Evolutionary conservation across 2,329 filamentous ascomycete genomes (phyloP), one percentile per base, ranked within the genome.

Genomic region (Fusarium sp.): DNA sequence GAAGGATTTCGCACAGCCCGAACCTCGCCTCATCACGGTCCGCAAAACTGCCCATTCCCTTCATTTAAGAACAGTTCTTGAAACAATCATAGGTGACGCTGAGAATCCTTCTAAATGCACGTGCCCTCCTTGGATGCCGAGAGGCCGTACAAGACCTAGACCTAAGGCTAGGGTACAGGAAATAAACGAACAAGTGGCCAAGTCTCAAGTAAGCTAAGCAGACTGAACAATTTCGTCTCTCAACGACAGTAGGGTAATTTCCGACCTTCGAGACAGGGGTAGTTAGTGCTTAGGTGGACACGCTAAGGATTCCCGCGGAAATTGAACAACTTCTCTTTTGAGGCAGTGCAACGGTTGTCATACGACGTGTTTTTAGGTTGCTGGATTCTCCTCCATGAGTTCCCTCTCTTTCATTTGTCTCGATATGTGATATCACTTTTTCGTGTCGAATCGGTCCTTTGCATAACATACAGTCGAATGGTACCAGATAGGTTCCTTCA

Each of bases 261-360:
- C 16, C 26, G 42, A 11, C 26, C 10, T 11, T 20, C 6, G 4
- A 30, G 12, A 15, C 50, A 58, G 40, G 55, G 50, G 18, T 38
- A 2, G 9, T 58, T 58, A 58, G 56, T 58, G 56, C 56, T 57
- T 45, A n/a, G 13, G 28, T 15, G 41, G 41, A 23, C 23, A 23
- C 23, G 23, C 41, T 44, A 23, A 44, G 41, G n/a, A 8, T 4
- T 28, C 4, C 12, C 16, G 26, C n/a, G 7, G 42, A 45, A 45
- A 45, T 45, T 45, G 6, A 45, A 26, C 16, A 30, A 30, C 42
- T 12, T 45, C 2, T 0, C 13, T 28, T 28, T 28, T 13, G 16
- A 26, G 26, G 26, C 16, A 8, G 26, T 13, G 42, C 11, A n/a
- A 2, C 7, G 7, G 16, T 5, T 12, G 23, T 44, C 41, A 16